phyloP scores from a whole-genome alignment of 1,139 yeast species.

The Candida buenavistaensis region DNA sequence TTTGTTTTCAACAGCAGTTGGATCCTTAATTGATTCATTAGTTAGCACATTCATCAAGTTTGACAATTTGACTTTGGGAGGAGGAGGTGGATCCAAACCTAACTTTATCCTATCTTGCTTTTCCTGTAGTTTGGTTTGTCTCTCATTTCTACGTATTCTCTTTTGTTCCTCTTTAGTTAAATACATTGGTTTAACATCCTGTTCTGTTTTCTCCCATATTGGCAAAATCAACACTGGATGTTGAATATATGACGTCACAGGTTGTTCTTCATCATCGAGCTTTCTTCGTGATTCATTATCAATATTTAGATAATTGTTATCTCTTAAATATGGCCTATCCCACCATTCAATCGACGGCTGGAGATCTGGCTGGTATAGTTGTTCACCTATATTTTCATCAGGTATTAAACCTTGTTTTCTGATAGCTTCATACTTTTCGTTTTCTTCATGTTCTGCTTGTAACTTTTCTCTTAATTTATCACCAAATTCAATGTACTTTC shows the following conservation, averaged over 20 bases:
- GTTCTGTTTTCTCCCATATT: constrained; percentile 48
- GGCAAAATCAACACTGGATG: constrained; percentile 75
- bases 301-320: constrained; percentile 24
- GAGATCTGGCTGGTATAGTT: constrained; percentile 37
- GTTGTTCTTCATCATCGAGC: constrained; percentile 43
- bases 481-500: constrained; percentile 62
- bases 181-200: constrained; percentile 47
- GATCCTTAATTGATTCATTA: constrained; percentile 85
- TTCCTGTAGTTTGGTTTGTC: constrained; percentile 65
- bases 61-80: constrained; percentile 80
- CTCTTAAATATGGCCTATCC: constrained; percentile 57
- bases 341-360: constrained; percentile 83
- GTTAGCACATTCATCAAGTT: constrained; percentile 86
- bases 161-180: constrained; percentile 79
- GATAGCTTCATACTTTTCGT: constrained; percentile 22
- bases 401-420: constrained; percentile 47
- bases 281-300: constrained; percentile 21
- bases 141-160: constrained; percentile 67
- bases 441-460: constrained; percentile 30
- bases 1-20: constrained; percentile 77
- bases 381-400: constrained; percentile 52
- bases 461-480: constrained; percentile 47
- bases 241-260: constrained; percentile 65
- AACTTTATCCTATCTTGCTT: constrained; percentile 74
- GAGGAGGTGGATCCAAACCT: constrained; percentile 86